These are phyloP conservation scores for Draba incana DNA, from an alignment of 345 rosid genomes.

Conservation along the genomic window DNA sequence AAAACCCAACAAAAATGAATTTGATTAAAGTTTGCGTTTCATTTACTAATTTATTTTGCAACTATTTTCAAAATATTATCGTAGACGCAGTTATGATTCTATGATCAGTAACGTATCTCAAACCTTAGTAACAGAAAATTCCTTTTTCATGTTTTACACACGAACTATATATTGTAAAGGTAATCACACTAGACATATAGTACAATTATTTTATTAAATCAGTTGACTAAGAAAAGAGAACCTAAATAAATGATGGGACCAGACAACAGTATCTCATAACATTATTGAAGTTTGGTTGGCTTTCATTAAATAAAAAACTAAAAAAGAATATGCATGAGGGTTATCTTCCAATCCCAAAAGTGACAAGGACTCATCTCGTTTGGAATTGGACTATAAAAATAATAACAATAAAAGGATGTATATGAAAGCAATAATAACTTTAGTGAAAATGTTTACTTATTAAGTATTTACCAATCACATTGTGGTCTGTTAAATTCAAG, in stretches of 20 bases:
- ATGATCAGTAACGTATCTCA: slow-evolving; percentile 3
- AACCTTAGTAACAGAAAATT: neutral
- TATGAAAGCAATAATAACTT: too few relatives aligned
- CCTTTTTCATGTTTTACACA: slow-evolving; percentile 16
- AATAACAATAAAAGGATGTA: too few relatives aligned
- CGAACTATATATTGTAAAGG: slow-evolving; percentile 9
- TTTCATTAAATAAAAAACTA: slow-evolving; percentile 12
- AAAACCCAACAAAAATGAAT: neutral
- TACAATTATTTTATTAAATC: neutral
- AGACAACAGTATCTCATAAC: slow-evolving; percentile 19
- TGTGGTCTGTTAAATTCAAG: too few relatives aligned
- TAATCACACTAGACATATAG: neutral
- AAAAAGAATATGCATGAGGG: slow-evolving; percentile 4
- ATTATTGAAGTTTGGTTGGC: slow-evolving; percentile 41
- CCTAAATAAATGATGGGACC: slow-evolving; percentile 21
- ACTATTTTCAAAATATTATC: neutral
- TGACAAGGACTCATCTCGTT: slow-evolving; percentile 22
- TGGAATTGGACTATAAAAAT: slow-evolving; percentile 8
- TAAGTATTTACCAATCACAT: too few relatives aligned
- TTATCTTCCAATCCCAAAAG: slow-evolving; percentile 23
- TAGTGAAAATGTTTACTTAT: too few relatives aligned
- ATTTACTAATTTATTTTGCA: neutral
- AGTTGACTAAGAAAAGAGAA: slow-evolving; percentile 31
- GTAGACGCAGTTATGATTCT: neutral
- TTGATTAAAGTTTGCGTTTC: neutral